phyloP scores from a whole-genome alignment of 139 green algal species.

The Chlamydomonas asymmetrica region DNA sequence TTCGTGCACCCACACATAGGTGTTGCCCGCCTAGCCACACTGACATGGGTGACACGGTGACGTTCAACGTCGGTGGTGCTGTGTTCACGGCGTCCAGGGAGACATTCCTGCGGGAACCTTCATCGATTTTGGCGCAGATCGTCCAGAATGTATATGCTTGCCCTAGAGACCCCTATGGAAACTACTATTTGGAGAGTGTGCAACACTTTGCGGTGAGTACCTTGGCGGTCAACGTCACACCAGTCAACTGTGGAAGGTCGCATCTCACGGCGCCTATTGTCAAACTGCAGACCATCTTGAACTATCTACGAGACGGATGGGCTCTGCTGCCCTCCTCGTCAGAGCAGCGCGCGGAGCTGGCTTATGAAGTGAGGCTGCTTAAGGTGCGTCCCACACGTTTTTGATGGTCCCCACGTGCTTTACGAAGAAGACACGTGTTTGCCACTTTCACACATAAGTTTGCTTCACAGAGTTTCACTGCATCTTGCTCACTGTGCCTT shows the following conservation, averaged over 20 bases:
- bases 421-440: too few relatives aligned
- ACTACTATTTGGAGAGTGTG: too few relatives aligned
- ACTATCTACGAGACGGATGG: slow-evolving; percentile 53
- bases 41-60: not conserved
- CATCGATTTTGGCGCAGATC: not conserved
- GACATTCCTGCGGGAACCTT: not conserved
- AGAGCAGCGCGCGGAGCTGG: slow-evolving; percentile 37
- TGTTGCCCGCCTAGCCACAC: too few relatives aligned
- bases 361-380: slow-evolving; percentile 38
- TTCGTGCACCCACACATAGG: too few relatives aligned
- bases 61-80: not conserved
- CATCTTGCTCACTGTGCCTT: not conserved
- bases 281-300: slow-evolving; percentile 48
- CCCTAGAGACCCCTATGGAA: slow-evolving; percentile 11
- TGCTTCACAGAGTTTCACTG: not conserved
- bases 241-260: too few relatives aligned
- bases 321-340: slow-evolving; percentile 17
- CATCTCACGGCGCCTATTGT: too few relatives aligned
- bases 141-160: not conserved
- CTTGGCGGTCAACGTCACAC: too few relatives aligned
- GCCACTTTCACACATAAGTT: not conserved
- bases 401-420: not conserved
- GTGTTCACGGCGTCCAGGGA: not conserved
- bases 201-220: too few relatives aligned
- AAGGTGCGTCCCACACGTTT: not conserved